Percentiles rank a stretch among this genome's conserved stretches.
phyloP scores from a whole-genome alignment of 139 green algal genomes.

The Chlamydomonas sp. region DNA sequence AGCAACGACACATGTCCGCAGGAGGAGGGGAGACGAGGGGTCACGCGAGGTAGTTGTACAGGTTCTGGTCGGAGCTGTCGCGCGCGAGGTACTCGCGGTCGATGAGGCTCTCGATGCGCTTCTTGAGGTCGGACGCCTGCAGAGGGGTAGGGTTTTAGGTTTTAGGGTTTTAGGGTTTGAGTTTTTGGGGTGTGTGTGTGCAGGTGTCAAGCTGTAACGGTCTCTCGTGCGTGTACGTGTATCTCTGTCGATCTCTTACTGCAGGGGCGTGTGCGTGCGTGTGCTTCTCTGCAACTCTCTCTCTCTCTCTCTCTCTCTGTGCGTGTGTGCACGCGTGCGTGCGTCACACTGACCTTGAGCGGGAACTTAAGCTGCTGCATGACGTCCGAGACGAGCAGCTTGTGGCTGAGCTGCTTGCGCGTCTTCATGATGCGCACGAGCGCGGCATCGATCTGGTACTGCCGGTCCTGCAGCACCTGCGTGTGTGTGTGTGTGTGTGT shows the following conservation, averaged over 20 bases:
- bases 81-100: slow-evolving; percentile 96
- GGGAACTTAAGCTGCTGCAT: slow-evolving; percentile 92
- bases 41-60: too few relatives aligned
- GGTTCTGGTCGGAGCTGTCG: slow-evolving; percentile 62
- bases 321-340: too few relatives aligned
- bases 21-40: too few relatives aligned
- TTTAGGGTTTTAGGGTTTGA: too few relatives aligned
- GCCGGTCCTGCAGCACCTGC: slow-evolving; percentile 79
- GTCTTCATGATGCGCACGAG: slow-evolving; percentile 99
- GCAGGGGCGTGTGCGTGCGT: too few relatives aligned
- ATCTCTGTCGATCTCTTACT: not conserved
- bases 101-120: slow-evolving; percentile 95
- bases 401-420: slow-evolving; percentile 85
- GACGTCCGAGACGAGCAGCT: slow-evolving; percentile 88
- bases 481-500: not conserved
- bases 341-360: slow-evolving; percentile 43
- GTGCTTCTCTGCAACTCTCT: too few relatives aligned
- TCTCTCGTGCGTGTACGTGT: not conserved
- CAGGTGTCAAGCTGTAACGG: not conserved
- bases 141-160: too few relatives aligned
- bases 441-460: slow-evolving; percentile 94
- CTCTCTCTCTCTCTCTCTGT: too few relatives aligned
- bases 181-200: too few relatives aligned
- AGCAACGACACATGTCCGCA: too few relatives aligned
- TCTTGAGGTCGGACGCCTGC: slow-evolving; percentile 85